Evolutionary conservation across 495 filamentous ascomycete genomes (phyloP).

Genomic region (Astrothelium macrocarpum): DNA sequence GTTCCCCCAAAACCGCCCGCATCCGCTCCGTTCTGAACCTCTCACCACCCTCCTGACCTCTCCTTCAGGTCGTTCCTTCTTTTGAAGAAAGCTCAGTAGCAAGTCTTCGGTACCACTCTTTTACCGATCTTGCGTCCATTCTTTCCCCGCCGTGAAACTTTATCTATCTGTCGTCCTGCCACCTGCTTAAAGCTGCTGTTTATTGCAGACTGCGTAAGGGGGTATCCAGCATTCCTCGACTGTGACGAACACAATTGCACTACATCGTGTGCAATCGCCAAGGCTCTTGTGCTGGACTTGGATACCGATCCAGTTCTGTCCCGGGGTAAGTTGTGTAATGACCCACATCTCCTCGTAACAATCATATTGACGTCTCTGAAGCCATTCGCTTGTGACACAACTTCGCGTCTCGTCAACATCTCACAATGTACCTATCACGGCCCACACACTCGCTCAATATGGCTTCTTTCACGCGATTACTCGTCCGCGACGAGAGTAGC

Average conservation of each 20-base stretch:
- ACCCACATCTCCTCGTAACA: neutral
- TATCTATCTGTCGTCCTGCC: neutral
- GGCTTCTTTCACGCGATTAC: constrained; percentile 7
- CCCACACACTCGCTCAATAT: constrained; percentile 3
- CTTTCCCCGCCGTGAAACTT: neutral
- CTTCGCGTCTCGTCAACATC: neutral
- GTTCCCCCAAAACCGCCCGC: neutral
- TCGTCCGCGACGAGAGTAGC: constrained; percentile 35
- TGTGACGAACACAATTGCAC: neutral
- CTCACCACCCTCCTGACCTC: neutral
- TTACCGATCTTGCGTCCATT: constrained; percentile 5
- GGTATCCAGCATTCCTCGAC: neutral
- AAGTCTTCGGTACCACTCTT: constrained; percentile 1
- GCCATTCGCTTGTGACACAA: neutral
- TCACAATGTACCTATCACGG: neutral
- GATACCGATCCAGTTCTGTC: neutral
- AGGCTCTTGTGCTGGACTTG: neutral
- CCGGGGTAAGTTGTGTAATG: neutral
- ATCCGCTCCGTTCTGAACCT: neutral
- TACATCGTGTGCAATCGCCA: neutral
- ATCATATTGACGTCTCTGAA: neutral
- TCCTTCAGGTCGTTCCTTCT: constrained; percentile 3
- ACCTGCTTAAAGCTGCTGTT: neutral
- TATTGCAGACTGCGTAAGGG: neutral
- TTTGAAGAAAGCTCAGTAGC: neutral